Evolutionary conservation across 31 red algal genomes (phyloP), one percentile per base, ranked within the genome.

Genomic region (Odonthalia washingtoniensis): DNA sequence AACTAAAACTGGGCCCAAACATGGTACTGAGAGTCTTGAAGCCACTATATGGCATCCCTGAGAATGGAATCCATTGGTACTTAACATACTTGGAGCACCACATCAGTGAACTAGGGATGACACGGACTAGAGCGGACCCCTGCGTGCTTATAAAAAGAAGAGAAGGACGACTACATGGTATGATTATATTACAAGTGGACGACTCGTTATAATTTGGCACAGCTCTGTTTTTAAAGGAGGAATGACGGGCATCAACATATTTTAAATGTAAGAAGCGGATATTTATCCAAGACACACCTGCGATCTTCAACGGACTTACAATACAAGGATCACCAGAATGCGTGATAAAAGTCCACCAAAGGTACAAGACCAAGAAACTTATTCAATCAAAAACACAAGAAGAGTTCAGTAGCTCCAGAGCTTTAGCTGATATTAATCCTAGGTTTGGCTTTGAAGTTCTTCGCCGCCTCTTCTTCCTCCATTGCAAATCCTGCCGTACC

Each of bases 31-130:
- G 57, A 27, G 74, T 43, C 1, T 26, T 77, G 18, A 78, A 67
- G 30, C 81, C 81, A 28, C 41, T 73, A 2, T 85, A 85, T 41
- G 81, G 81, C 0, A 85, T 85, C 21, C 67, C 67, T 1, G 78
- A 82, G 61, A 66, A 26, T 38, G 78, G 78, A 3, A 30, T 35
- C 1, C 57, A 82, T 16, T 49, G 65, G 67, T 85, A 68, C 36
- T 21, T 72, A 37, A 85, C 30, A 2, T 85, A 74, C 49, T 34
- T 53, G 2, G 24, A 16, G 3, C 65, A 85, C 35, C 67, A 85
- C 33, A 28, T 31, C 2, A 1, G 57, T 5, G 14, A 60, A 32
- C 43, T 52, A 16, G 42, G 65, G 2, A 85, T 73, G 81, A 41
- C 39, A 38, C 33, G 36, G 1, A 66, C 78, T 4, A 64, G 65